Base-by-base conservation (phyloP, 495 filamentous ascomycete genomes). In the Astrothelium macrocarpum region DNA sequence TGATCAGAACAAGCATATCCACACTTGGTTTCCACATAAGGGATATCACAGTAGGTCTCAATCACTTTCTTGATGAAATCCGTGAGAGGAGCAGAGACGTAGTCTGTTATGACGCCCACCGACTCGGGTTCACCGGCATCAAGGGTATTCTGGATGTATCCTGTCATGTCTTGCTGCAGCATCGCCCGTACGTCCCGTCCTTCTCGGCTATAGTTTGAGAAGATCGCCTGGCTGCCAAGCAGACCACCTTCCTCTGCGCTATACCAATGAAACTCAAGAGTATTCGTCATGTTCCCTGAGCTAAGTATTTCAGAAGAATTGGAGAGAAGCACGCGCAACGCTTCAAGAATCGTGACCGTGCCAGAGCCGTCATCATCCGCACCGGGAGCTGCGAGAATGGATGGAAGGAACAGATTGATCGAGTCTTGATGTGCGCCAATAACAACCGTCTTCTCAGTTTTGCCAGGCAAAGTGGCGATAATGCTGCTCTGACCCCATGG, bases 91-190 rank as follows among this genome's bases (percentile, higher is more conserved):
- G 82, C 78, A 70, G 97, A 87, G 26, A 97, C 95, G 70, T 79
- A 97, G 74, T 99, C 94, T 1, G 88, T 89, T 66, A 99, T 96
- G 42, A 99, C 90, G 29, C 94, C 92, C 2, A 97, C 88, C 28
- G 84, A 85, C 79, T 97, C 95, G 18, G 85, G 80, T 72, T 88
- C 81, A 53, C 92, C 92, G 14, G 90, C 89, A 62, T 90, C 85
- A 18, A 95, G 77, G 0, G 94, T 95, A 45, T 85, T 87, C 64
- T 91, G 85, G 3, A 91, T 81, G 72, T 87, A 97, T 11, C 94
- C 94, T 1, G 94, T 97, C 94, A 97, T 99, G 73, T 99, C 94
- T 74, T 99, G 94, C 79, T 99, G 95, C 53, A 99, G 81, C 94
- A 99, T 97, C 28, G 94, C 94, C 76, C 92, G 94, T 71, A 99